Evolutionary conservation across 2,329 filamentous ascomycete genomes (phyloP).

Genomic region (Helminthosporium solani): DNA sequence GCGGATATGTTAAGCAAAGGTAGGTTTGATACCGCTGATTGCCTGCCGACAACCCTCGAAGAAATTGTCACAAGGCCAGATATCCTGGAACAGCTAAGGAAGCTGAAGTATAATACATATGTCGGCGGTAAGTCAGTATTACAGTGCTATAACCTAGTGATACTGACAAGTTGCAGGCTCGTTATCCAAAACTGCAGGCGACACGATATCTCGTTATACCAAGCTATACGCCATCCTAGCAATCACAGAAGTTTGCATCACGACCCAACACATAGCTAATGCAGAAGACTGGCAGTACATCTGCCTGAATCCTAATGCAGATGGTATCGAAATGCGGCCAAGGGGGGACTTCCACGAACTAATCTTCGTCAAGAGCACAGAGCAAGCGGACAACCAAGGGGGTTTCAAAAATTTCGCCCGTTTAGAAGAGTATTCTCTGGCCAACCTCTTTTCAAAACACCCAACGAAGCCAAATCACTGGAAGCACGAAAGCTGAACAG

Average conservation of each 20-base stretch:
- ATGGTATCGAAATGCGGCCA: constrained; percentile 27
- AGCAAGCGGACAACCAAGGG: constrained; percentile 17
- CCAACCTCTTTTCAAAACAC: constrained; percentile 26
- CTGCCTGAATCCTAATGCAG: constrained; percentile 19
- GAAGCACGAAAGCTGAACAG: constrained; percentile 24
- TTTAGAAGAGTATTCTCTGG: constrained; percentile 21
- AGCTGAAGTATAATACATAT: constrained; percentile 22
- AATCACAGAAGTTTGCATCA: constrained; percentile 19
- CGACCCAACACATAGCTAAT: constrained; percentile 26
- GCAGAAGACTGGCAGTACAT: constrained; percentile 28
- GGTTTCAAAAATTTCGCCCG: constrained; percentile 21
- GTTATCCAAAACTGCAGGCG: constrained; percentile 17
- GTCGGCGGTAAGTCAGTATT: constrained; percentile 17
- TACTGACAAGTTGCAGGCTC: constrained; percentile 10
- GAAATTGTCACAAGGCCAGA: constrained; percentile 19
- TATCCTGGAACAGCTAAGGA: constrained; percentile 17
- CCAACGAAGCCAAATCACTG: constrained; percentile 29
- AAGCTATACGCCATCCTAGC: constrained; percentile 16
- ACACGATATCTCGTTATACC: constrained; percentile 19
- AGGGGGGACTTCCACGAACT: constrained; percentile 21
- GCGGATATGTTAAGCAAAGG: constrained; percentile 19
- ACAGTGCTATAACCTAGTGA: background rate
- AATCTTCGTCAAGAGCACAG: constrained; percentile 16
- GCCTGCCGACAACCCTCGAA: constrained; percentile 22
- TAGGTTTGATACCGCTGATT: constrained; percentile 20